phyloP scores from a whole-genome alignment of 495 filamentous ascomycete species.

The Podospora bellae-mahoneyi region DNA sequence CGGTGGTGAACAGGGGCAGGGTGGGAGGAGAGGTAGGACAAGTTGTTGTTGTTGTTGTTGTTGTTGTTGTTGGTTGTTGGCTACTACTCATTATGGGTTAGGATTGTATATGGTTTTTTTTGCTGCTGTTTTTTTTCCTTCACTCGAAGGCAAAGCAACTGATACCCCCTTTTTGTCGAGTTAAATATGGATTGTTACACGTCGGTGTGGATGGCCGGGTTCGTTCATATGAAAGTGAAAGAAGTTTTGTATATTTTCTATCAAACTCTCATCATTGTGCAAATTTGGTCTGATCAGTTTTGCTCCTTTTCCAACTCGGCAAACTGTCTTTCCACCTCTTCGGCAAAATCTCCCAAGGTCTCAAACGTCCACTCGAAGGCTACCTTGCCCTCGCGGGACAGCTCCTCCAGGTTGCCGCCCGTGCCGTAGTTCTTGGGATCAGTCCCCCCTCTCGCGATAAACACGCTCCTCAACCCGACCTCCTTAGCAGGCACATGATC shows the following conservation, averaged over 20 bases:
- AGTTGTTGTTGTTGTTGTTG: no score
- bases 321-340: conserved; percentile 58
- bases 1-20: background rate
- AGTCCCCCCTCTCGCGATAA: conserved; percentile 62
- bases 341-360: conserved; percentile 68
- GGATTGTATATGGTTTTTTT: background rate
- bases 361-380: conserved; percentile 51
- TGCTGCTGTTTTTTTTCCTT: background rate
- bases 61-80: background rate
- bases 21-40: background rate
- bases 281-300: background rate
- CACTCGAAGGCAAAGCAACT: background rate
- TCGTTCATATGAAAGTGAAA: background rate
- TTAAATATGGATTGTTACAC: background rate
- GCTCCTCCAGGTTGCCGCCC: conserved; percentile 38
- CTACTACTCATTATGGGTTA: background rate
- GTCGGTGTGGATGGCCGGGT: background rate
- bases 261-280: background rate
- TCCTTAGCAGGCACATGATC: conserved; percentile 68
- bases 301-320: conserved; percentile 25
- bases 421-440: conserved; percentile 43
- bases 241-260: background rate
- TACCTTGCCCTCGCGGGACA: conserved; percentile 42
- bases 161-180: conserved; percentile 4
- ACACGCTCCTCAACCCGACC: conserved; percentile 61